These are phyloP conservation scores for Plasmodium malariae DNA, from an alignment of 169 alveolate species.

Conservation along the genomic window DNA sequence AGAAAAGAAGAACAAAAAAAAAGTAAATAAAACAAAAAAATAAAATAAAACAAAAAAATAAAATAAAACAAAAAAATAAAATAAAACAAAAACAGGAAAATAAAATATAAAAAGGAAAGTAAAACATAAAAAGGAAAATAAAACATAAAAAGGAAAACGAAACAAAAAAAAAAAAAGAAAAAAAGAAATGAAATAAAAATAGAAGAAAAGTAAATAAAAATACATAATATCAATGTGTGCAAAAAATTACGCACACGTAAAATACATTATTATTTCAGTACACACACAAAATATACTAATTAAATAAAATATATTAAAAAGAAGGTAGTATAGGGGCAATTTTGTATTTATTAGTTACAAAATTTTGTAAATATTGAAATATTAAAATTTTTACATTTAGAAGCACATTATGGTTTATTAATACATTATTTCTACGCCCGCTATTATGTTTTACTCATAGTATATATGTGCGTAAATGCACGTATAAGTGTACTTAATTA, in stretches of 20 bases:
- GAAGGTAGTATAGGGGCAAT: neutral
- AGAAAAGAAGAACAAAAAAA: too few species aligned
- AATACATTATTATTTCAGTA: slow-evolving; percentile 15
- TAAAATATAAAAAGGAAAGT: neutral
- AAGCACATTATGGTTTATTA: neutral
- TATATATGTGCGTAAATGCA: slow-evolving; percentile 15
- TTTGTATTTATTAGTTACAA: neutral
- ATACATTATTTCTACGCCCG: slow-evolving; percentile 50
- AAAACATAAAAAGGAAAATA: neutral
- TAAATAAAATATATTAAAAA: neutral
- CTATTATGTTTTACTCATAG: slow-evolving; percentile 3
- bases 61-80: too few species aligned
- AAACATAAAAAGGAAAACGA: neutral
- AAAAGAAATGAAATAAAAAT: neutral
- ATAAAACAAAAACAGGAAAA: too few species aligned
- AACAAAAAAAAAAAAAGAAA: neutral
- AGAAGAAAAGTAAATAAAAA: slow-evolving; percentile 19
- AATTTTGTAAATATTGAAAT: neutral
- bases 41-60: too few species aligned
- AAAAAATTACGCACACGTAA: slow-evolving; percentile 42
- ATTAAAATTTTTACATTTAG: neutral
- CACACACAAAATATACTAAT: slow-evolving; percentile 46
- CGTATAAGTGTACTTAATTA: slow-evolving; percentile 8
- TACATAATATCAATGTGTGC: slow-evolving; percentile 47
- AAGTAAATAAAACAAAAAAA: too few species aligned